Evolutionary conservation across 495 filamentous ascomycete genomes (phyloP).

Genomic region (Lasiosphaeris hirsuta): DNA sequence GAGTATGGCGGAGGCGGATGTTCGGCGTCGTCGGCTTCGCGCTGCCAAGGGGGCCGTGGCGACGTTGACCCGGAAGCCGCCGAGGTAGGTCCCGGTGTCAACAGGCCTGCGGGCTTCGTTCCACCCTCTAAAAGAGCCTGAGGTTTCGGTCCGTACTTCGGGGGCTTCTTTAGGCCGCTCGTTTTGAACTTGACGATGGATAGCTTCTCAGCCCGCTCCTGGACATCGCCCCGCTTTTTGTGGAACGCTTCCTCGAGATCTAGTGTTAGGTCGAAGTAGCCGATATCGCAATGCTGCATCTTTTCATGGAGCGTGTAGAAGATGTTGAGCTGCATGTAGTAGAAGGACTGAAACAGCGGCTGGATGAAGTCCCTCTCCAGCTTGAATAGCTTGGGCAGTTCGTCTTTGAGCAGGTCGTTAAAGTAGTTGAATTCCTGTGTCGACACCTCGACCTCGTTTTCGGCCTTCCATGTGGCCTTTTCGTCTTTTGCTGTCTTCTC

Average conservation of each 20-base stretch:
- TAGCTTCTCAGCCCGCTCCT: slow-evolving; percentile 77
- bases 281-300: slow-evolving; percentile 95
- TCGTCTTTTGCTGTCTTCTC: slow-evolving; percentile 95
- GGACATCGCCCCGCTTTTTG: slow-evolving; percentile 78
- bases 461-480: slow-evolving; percentile 93
- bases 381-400: slow-evolving; percentile 86
- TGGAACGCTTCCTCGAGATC: slow-evolving; percentile 90
- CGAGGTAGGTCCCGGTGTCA: slow-evolving; percentile 39
- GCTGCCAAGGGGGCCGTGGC: slow-evolving; percentile 23
- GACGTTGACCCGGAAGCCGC: slow-evolving; percentile 16
- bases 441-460: slow-evolving; percentile 84
- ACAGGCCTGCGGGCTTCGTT: slow-evolving; percentile 35
- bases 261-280: slow-evolving; percentile 88
- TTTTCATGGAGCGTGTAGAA: slow-evolving; percentile 98
- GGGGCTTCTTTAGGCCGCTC: slow-evolving; percentile 57
- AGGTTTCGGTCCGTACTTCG: slow-evolving; percentile 44
- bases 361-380: slow-evolving; percentile 97
- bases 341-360: slow-evolving; percentile 97
- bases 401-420: slow-evolving; percentile 93
- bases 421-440: slow-evolving; percentile 96
- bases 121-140: slow-evolving; percentile 41
- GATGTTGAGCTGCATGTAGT: slow-evolving; percentile 99
- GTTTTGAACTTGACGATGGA: slow-evolving; percentile 86
- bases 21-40: slow-evolving; percentile 25
- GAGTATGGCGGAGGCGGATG: slow-evolving; percentile 54